A percentile compares a stretch with the other conserved stretches of the same genome.
These are phyloP conservation scores for Climacium dendroides DNA, from an alignment of 225 moss, liverwort and hornwort genomes.

Conservation along the genomic window DNA sequence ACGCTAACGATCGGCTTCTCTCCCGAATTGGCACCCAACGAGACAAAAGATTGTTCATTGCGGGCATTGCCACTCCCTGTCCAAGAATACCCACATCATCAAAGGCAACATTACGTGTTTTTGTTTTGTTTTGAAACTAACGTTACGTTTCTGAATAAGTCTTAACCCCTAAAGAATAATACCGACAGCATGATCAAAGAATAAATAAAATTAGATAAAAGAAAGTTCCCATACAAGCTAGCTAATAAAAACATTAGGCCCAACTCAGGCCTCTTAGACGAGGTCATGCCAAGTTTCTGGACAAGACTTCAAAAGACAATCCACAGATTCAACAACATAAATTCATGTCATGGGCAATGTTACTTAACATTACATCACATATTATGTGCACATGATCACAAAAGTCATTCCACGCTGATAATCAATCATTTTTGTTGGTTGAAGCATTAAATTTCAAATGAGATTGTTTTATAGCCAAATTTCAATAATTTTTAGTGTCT, in stretches of 20 bases:
- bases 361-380: neutral
- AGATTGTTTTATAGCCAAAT: neutral
- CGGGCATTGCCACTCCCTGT: slow-evolving; percentile 99
- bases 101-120: neutral
- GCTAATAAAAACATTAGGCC: neutral
- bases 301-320: neutral
- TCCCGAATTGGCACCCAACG: slow-evolving; percentile 84
- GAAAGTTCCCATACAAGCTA: neutral
- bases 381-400: neutral
- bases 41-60: slow-evolving; percentile 96
- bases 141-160: neutral
- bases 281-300: neutral
- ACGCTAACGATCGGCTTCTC: slow-evolving; percentile 85
- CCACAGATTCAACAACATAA: neutral
- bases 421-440: neutral
- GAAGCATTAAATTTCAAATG: neutral
- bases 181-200: neutral
- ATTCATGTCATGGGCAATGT: neutral
- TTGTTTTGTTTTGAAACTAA: too few relatives aligned
- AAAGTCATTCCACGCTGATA: neutral
- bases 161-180: neutral
- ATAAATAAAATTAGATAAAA: neutral
- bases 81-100: neutral
- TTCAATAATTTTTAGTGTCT: neutral
- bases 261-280: neutral